Percentiles rank a stretch among this genome's conserved stretches.
These are phyloP conservation scores for Fraxinus platypoda DNA, from an alignment of 305 asterid species.

Conservation along the genomic window DNA sequence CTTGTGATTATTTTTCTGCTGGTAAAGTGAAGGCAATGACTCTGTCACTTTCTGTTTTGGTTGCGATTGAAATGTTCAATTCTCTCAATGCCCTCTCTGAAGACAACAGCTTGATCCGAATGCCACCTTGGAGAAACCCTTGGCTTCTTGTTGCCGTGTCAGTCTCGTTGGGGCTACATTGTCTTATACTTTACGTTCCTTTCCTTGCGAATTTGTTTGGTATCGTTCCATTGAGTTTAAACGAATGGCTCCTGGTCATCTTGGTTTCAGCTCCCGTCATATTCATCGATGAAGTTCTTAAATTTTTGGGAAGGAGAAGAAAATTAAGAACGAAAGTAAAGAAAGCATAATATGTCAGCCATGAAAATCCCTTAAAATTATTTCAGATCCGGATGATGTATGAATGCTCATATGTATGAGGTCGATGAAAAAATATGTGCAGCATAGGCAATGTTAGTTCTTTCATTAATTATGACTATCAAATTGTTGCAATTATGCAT, in stretches of 20 bases:
- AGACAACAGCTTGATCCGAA: slow-evolving; percentile 71
- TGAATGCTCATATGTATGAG: background rate
- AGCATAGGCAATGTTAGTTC: background rate
- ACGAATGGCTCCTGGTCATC: slow-evolving; percentile 75
- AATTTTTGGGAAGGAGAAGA: slow-evolving; percentile 68
- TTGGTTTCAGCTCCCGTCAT: slow-evolving; percentile 73
- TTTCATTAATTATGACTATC: background rate
- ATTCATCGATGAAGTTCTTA: slow-evolving; percentile 73
- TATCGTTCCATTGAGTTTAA: slow-evolving; percentile 61
- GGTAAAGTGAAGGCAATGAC: slow-evolving; percentile 93
- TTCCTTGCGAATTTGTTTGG: slow-evolving; percentile 73
- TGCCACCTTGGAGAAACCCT: slow-evolving; percentile 97
- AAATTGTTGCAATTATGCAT: background rate
- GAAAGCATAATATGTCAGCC: slow-evolving; percentile 29
- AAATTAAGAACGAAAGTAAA: slow-evolving; percentile 47
- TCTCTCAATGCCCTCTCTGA: slow-evolving; percentile 90
- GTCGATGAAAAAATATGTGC: background rate
- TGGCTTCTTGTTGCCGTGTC: slow-evolving; percentile 88
- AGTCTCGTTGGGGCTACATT: slow-evolving; percentile 64
- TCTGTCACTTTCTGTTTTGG: slow-evolving; percentile 80
- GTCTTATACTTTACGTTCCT: slow-evolving; percentile 78
- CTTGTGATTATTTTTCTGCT: slow-evolving; percentile 71
- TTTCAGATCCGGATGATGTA: background rate
- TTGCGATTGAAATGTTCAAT: slow-evolving; percentile 86
- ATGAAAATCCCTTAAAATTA: background rate